Percentiles rank a stretch among this genome's conserved stretches.
phyloP scores from a whole-genome alignment of 1,139 yeast genomes.

The Yamadazyma taylorii region DNA sequence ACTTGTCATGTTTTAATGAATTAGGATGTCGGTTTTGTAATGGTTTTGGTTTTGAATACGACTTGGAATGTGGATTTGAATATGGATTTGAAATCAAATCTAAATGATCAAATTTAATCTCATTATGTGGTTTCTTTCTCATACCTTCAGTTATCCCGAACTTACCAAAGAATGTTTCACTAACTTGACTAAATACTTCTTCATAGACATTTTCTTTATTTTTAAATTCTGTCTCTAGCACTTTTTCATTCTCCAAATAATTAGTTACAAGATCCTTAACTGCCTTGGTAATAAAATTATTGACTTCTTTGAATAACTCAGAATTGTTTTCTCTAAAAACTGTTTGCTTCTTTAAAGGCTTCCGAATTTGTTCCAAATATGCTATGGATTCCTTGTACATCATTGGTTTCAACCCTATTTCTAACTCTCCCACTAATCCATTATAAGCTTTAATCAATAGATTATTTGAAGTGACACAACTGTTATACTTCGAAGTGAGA shows the following conservation, averaged over 20 bases:
- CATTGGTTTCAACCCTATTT: conserved; percentile 18
- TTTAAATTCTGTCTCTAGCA: conserved; percentile 19
- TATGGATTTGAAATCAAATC: neutral
- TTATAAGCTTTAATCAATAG: conserved; percentile 8
- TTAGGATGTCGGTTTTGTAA: neutral
- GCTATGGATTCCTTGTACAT: conserved; percentile 22
- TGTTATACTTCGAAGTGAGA: neutral
- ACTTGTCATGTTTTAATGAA: conserved; percentile 1
- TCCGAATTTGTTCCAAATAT: conserved; percentile 15
- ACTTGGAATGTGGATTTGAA: conserved; percentile 3
- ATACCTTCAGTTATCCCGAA: neutral
- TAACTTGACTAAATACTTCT: conserved; percentile 13
- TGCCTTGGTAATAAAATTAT: conserved; percentile 19
- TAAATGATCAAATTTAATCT: too few species aligned
- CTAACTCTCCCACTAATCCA: conserved; percentile 8
- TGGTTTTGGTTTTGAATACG: neutral
- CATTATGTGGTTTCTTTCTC: too few species aligned
- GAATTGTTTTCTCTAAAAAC: conserved; percentile 13
- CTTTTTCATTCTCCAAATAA: conserved; percentile 18
- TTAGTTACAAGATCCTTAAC: conserved; percentile 21
- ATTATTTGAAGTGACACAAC: conserved; percentile 7
- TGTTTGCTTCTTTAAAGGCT: conserved; percentile 12
- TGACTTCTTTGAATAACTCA: conserved; percentile 16
- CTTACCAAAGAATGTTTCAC: conserved; percentile 7
- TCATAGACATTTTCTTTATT: conserved; percentile 14